Evolutionary conservation across 768 basidiomycete genomes (phyloP).

Genomic region (Cyclocybe cylindracea): DNA sequence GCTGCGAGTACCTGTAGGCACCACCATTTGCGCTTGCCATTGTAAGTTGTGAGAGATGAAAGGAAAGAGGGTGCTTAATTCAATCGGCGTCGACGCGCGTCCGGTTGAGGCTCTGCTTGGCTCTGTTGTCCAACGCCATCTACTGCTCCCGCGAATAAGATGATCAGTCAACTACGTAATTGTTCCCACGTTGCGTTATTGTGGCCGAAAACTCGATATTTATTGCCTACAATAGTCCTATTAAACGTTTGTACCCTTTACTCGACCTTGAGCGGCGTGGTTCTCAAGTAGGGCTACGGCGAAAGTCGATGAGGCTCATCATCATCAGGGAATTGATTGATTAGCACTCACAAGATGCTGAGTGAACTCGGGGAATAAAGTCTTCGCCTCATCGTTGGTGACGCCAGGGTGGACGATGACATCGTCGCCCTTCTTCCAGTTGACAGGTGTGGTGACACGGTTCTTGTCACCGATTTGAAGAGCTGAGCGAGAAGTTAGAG

Average conservation of each 20-base stretch:
- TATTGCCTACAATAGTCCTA: background rate
- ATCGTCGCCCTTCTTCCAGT: conserved; percentile 93
- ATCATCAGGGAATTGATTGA: background rate
- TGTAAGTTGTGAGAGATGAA: conserved; percentile 17
- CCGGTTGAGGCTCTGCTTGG: conserved; percentile 22
- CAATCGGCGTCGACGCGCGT: conserved; percentile 22
- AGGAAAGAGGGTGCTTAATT: conserved; percentile 13
- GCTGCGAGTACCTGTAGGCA: conserved; percentile 62
- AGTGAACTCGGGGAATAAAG: conserved; percentile 82
- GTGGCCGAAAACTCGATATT: background rate
- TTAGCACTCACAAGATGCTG: conserved; percentile 66
- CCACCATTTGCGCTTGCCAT: conserved; percentile 86
- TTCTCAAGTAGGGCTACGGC: conserved; percentile 83
- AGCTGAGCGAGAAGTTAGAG: conserved; percentile 38
- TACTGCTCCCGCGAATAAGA: background rate
- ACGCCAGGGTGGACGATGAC: conserved; percentile 92
- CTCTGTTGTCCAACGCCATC: conserved; percentile 10
- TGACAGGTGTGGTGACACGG: conserved; percentile 86
- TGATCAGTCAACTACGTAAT: background rate
- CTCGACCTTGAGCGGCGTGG: conserved; percentile 56
- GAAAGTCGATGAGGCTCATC: conserved; percentile 5
- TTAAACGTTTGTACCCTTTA: conserved; percentile 14
- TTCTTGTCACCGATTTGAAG: conserved; percentile 91
- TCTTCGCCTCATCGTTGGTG: conserved; percentile 85
- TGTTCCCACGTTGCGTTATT: no score